A percentile compares a stretch with the other conserved stretches of the same genome.
These are phyloP conservation scores for Euphrasia confusa DNA, from an alignment of 257 asterid species.

Conservation along the genomic window DNA sequence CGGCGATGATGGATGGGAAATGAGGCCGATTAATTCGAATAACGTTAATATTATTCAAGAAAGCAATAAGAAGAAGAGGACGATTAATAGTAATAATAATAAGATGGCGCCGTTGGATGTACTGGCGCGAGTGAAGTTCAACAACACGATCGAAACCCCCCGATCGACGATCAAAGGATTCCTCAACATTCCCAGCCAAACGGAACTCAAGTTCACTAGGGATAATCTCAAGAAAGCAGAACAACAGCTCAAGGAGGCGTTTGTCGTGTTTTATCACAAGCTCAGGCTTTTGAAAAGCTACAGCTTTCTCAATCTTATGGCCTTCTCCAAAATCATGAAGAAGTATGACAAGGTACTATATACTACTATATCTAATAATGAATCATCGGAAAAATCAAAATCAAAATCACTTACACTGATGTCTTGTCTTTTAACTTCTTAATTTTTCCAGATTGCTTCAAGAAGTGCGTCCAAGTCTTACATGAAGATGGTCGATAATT, in stretches of 20 bases:
- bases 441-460: too few species aligned
- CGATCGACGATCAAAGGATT: slow-evolving; percentile 40
- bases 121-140: slow-evolving; percentile 37
- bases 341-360: slow-evolving; percentile 51
- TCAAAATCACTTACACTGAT: neutral
- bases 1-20: slow-evolving; percentile 15
- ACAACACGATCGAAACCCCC: slow-evolving; percentile 33
- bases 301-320: slow-evolving; percentile 51
- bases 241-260: slow-evolving; percentile 39
- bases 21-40: slow-evolving; percentile 15
- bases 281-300: slow-evolving; percentile 46
- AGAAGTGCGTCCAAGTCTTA: too few species aligned
- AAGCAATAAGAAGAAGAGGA: neutral
- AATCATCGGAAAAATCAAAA: too few species aligned
- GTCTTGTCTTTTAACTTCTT: too few species aligned
- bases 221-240: slow-evolving; percentile 44
- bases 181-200: slow-evolving; percentile 30
- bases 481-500: too few species aligned
- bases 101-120: slow-evolving; percentile 33
- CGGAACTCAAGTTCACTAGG: slow-evolving; percentile 38
- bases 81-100: too few species aligned
- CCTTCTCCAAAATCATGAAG: slow-evolving; percentile 55
- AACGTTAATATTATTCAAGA: slow-evolving; percentile 10
- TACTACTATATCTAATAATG: neutral
- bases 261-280: slow-evolving; percentile 44